Conservation (phyloP, 805 yeast species). For the Metschnikowia noctiluminum region DNA sequence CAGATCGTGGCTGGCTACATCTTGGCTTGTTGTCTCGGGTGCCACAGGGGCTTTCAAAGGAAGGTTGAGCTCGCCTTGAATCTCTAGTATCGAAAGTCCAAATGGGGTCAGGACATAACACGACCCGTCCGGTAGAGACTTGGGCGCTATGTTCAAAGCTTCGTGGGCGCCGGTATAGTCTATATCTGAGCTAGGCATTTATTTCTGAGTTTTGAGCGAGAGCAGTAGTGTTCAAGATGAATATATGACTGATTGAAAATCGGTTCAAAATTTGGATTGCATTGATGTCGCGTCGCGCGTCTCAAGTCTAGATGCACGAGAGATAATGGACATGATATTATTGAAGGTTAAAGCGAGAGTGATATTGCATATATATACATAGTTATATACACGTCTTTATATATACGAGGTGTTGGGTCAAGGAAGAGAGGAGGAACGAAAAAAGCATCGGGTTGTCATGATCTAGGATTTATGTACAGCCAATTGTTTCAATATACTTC, state of each 20-base stretch:
- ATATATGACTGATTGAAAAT: not conserved
- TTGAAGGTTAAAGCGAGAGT: too few species aligned
- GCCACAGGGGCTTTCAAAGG: slow-evolving; percentile 35
- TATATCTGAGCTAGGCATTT: slow-evolving; percentile 15
- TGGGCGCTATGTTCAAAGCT: slow-evolving; percentile 7
- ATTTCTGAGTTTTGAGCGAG: too few species aligned
- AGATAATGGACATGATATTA: too few species aligned
- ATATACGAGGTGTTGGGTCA: too few species aligned
- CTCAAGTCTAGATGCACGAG: not conserved
- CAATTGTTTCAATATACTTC: too few species aligned
- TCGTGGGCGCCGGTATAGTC: slow-evolving; percentile 14
- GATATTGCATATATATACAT: too few species aligned
- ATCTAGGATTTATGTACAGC: too few species aligned
- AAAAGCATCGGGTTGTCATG: too few species aligned
- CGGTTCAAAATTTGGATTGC: not conserved
- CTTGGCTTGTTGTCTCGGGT: slow-evolving; percentile 10
- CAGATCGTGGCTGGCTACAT: slow-evolving; percentile 13
- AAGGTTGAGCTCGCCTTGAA: slow-evolving; percentile 67
- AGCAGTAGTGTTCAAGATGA: not conserved
- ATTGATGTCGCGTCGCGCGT: not conserved
- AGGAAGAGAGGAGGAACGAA: too few species aligned
- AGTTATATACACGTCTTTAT: too few species aligned
- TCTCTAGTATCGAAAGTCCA: slow-evolving; percentile 63
- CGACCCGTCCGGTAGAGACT: slow-evolving; percentile 5
- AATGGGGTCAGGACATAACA: slow-evolving; percentile 44